Evolutionary conservation across 306 rosid genomes (phyloP).

Genomic region (Malus orientalis): DNA sequence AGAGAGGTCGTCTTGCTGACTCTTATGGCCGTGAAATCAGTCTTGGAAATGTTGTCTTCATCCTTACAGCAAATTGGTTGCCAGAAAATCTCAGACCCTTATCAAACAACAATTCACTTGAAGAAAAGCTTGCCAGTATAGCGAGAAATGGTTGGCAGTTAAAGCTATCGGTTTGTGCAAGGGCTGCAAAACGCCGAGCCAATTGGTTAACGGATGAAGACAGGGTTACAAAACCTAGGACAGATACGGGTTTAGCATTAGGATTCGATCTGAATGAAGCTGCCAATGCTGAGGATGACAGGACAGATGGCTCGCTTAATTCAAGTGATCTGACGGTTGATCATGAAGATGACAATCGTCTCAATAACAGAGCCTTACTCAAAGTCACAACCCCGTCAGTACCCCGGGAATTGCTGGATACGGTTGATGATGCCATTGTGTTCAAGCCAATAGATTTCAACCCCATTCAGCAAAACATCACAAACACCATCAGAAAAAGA

Average conservation of each 20-base stretch:
- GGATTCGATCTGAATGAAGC: constrained; percentile 82
- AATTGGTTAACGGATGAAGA: constrained; percentile 52
- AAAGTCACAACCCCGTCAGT: constrained; percentile 11
- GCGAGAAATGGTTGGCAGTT: constrained; percentile 65
- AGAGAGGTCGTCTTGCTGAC: constrained; percentile 71
- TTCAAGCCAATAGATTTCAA: constrained; percentile 68
- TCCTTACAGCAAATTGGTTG: constrained; percentile 73
- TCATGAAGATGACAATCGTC: constrained; percentile 52
- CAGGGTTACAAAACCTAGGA: constrained; percentile 51
- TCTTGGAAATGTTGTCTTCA: constrained; percentile 69
- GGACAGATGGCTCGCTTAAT: constrained; percentile 73
- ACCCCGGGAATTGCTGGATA: constrained; percentile 52
- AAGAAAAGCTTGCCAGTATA: constrained; percentile 52
- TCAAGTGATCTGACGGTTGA: constrained; percentile 86
- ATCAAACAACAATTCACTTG: constrained; percentile 34
- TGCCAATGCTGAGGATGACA: constrained; percentile 55
- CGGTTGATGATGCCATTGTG: constrained; percentile 61
- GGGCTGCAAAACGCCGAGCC: constrained; percentile 56
- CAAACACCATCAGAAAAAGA: constrained; percentile 32
- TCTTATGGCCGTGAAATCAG: constrained; percentile 90
- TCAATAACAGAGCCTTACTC: constrained; percentile 21
- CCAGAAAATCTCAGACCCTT: constrained; percentile 62
- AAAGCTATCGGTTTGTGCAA: constrained; percentile 49
- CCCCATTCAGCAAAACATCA: constrained; percentile 40
- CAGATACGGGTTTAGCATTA: constrained; percentile 37